Conservation (phyloP, 2,329 filamentous ascomycete species). For the Aspergillus sp. region DNA sequence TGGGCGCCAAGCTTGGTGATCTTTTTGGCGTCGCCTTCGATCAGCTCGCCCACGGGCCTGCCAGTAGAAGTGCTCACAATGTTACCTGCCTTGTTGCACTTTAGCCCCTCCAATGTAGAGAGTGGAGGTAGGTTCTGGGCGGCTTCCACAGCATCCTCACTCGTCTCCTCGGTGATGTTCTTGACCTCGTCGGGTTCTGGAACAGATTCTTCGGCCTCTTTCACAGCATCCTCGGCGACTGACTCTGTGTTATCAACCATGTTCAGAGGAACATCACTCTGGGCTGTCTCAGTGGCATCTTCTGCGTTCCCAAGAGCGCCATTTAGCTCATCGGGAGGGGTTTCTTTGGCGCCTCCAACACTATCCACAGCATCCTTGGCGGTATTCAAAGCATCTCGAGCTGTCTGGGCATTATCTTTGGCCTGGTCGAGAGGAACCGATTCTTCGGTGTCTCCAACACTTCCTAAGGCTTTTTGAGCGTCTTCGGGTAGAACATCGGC, state of each 20-base stretch:
- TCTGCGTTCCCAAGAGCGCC: not conserved
- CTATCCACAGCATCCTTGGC: constrained; percentile 7
- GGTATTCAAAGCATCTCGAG: constrained; percentile 20
- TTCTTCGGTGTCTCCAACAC: not conserved
- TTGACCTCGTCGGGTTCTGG: constrained; percentile 15
- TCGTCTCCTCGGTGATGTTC: not conserved
- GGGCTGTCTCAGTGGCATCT: not conserved
- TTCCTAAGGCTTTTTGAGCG: constrained; percentile 16
- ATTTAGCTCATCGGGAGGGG: too few relatives aligned
- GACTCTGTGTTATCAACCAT: constrained; percentile 22
- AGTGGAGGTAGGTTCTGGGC: constrained; percentile 25
- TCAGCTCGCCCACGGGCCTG: constrained; percentile 52
- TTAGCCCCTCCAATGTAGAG: constrained; percentile 35
- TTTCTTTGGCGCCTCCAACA: constrained; percentile 3
- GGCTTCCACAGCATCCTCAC: constrained; percentile 27
- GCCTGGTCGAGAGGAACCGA: not conserved
- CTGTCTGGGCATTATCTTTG: constrained; percentile 12
- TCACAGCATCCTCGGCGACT: constrained; percentile 22
- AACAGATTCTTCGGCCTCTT: constrained; percentile 33
- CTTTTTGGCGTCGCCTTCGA: constrained; percentile 62
- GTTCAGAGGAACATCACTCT: too few relatives aligned
- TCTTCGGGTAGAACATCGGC: constrained; percentile 24
- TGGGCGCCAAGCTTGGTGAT: constrained; percentile 37
- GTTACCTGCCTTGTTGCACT: constrained; percentile 41
- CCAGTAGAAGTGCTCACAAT: constrained; percentile 38